Percentiles rank a stretch among this genome's conserved stretches.
phyloP scores from a whole-genome alignment of 331 rosid species.

The Acacia concinna region DNA sequence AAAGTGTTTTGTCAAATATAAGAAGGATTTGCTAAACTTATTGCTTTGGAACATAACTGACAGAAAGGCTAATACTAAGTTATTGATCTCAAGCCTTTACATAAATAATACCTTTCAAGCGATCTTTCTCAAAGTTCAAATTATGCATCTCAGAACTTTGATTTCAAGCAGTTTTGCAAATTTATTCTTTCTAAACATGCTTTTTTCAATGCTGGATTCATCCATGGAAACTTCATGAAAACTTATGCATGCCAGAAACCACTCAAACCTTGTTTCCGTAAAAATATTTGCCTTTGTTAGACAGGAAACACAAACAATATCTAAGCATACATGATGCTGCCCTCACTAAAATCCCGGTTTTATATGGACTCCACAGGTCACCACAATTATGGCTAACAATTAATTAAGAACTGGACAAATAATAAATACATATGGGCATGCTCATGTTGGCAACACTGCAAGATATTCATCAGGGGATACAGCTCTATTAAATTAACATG shows the following conservation, averaged over 20 bases:
- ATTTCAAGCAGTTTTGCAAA: constrained; percentile 9
- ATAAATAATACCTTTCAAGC: background rate
- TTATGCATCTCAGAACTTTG: background rate
- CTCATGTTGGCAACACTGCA: background rate
- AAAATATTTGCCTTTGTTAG: constrained; percentile 9
- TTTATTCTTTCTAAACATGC: background rate
- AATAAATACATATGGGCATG: background rate
- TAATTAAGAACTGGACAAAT: background rate
- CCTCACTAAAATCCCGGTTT: background rate
- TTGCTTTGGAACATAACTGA: constrained; percentile 19
- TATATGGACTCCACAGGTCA: constrained; percentile 5
- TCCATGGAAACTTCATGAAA: constrained; percentile 10
- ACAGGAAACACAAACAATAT: background rate
- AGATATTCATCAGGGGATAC: background rate
- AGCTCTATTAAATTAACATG: background rate
- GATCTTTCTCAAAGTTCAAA: background rate
- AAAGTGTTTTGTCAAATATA: background rate
- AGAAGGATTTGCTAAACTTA: background rate
- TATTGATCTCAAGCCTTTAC: constrained; percentile 7
- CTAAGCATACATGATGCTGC: constrained; percentile 9
- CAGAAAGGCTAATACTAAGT: constrained; percentile 14
- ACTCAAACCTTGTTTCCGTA: constrained; percentile 11
- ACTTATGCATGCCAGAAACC: constrained; percentile 18
- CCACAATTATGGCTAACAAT: constrained; percentile 1
- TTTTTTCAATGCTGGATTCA: constrained; percentile 17